Evolutionary conservation across 2,329 filamentous ascomycete species (phyloP).

Genomic region (Phyllosticta citrichinensis): DNA sequence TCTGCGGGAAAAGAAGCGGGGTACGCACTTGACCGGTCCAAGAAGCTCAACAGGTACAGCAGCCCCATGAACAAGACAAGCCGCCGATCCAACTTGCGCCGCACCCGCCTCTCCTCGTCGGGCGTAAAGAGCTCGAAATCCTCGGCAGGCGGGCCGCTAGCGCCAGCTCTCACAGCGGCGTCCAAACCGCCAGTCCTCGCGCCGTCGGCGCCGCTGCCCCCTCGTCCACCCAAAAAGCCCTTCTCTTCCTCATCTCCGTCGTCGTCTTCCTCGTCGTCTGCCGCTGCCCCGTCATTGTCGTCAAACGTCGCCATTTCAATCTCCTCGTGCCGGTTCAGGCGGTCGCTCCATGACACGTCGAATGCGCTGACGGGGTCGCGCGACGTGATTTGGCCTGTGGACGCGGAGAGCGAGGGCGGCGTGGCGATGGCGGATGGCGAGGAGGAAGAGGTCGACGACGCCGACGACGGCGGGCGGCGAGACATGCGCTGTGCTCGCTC

Average conservation of each 20-base stretch:
- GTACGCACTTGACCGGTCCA: slow-evolving; percentile 68
- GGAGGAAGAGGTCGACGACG: not conserved
- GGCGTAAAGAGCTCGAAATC: slow-evolving; percentile 46
- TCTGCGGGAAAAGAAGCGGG: not conserved
- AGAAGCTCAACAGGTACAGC: slow-evolving; percentile 74
- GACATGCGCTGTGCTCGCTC: not conserved
- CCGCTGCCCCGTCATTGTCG: not conserved
- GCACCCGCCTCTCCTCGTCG: slow-evolving; percentile 63
- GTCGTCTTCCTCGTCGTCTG: slow-evolving; percentile 18
- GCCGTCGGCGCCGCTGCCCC: not conserved
- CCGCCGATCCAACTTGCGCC: slow-evolving; percentile 65
- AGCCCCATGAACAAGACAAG: slow-evolving; percentile 73
- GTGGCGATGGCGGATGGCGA: not conserved
- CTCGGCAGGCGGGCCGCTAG: slow-evolving; percentile 16
- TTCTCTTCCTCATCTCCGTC: slow-evolving; percentile 10
- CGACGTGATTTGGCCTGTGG: not conserved
- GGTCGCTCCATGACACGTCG: slow-evolving; percentile 3
- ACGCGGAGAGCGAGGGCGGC: not conserved
- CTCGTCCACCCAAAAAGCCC: not conserved
- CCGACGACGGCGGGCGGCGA: not conserved
- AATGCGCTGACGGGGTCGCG: not conserved
- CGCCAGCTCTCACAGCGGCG: not conserved
- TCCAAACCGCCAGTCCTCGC: not conserved
- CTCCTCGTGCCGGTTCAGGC: not conserved
- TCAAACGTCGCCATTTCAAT: not conserved